These are phyloP conservation scores for Auriscalpium vulgare DNA, from an alignment of 768 basidiomycete genomes.

Conservation along the genomic window DNA sequence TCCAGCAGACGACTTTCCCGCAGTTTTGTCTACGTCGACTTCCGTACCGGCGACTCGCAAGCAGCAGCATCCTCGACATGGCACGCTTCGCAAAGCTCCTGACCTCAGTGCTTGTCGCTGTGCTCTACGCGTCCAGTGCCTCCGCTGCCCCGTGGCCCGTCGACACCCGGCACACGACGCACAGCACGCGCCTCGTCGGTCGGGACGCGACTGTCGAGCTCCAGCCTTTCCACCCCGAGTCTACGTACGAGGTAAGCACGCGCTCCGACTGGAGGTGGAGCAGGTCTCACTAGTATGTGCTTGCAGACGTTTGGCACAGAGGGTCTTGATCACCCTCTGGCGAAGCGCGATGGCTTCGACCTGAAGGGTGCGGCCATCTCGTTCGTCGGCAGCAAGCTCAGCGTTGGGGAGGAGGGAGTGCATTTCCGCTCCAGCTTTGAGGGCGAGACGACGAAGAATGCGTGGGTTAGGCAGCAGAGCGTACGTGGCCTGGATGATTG, in stretches of 20 bases:
- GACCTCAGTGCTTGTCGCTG: constrained; percentile 16
- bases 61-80: constrained; percentile 1
- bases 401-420: constrained; percentile 9
- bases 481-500: constrained; percentile 4
- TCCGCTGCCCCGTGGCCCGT: constrained; percentile 15
- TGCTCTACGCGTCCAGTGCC: constrained; percentile 13
- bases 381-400: constrained; percentile 18
- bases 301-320: constrained; percentile 18
- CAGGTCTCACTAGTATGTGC: background rate
- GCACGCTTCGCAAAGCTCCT: constrained; percentile 16
- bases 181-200: constrained; percentile 15
- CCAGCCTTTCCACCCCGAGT: constrained; percentile 22
- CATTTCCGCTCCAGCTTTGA: constrained; percentile 12
- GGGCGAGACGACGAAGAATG: constrained; percentile 12
- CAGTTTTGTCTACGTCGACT: background rate
- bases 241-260: constrained; percentile 17
- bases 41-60: background rate
- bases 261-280: background rate
- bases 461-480: constrained; percentile 18
- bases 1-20: no score
- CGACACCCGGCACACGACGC: constrained; percentile 17
- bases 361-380: constrained; percentile 17
- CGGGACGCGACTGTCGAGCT: constrained; percentile 10
- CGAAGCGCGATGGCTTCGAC: constrained; percentile 16
- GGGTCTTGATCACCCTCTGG: constrained; percentile 17